Evolutionary conservation across 1,139 yeast genomes (phyloP).

Genomic region (Lodderomyces metapsilosis): DNA sequence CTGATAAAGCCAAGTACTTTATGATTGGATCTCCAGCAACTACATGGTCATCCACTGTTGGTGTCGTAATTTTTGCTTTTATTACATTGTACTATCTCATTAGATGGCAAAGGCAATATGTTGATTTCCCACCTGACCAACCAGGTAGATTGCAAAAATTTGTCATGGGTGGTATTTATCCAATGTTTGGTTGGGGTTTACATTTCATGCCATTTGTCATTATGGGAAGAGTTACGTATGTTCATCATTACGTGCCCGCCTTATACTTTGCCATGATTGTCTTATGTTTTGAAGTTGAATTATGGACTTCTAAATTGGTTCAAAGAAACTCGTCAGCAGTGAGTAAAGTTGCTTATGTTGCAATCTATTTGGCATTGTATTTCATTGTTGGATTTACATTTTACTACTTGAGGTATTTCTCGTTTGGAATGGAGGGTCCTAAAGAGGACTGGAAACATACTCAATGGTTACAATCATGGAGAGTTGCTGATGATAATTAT

Average conservation of each 20-base stretch:
- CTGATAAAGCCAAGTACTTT: slow-evolving; percentile 76
- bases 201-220: slow-evolving; percentile 88
- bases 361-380: slow-evolving; percentile 28
- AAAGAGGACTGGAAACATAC: slow-evolving; percentile 64
- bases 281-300: slow-evolving; percentile 72
- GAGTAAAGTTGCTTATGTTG: slow-evolving; percentile 28
- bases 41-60: slow-evolving; percentile 86
- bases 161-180: slow-evolving; percentile 82
- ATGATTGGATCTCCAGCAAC: slow-evolving; percentile 92
- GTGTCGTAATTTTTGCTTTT: slow-evolving; percentile 60
- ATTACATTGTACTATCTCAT: slow-evolving; percentile 58
- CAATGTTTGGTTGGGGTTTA: slow-evolving; percentile 92
- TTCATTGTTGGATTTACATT: slow-evolving; percentile 43
- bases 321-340: slow-evolving; percentile 25
- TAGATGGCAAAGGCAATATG: slow-evolving; percentile 92
- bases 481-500: slow-evolving; percentile 37
- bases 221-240: slow-evolving; percentile 97
- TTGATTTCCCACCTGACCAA: slow-evolving; percentile 54
- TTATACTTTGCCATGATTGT: slow-evolving; percentile 90
- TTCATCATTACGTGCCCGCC: slow-evolving; percentile 96
- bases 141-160: slow-evolving; percentile 34
- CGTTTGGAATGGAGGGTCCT: slow-evolving; percentile 92
- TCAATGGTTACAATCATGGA: slow-evolving; percentile 79
- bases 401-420: slow-evolving; percentile 69
- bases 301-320: slow-evolving; percentile 47